Conservation (phyloP, 495 filamentous ascomycete genomes). For the Margaritispora aquatica region DNA sequence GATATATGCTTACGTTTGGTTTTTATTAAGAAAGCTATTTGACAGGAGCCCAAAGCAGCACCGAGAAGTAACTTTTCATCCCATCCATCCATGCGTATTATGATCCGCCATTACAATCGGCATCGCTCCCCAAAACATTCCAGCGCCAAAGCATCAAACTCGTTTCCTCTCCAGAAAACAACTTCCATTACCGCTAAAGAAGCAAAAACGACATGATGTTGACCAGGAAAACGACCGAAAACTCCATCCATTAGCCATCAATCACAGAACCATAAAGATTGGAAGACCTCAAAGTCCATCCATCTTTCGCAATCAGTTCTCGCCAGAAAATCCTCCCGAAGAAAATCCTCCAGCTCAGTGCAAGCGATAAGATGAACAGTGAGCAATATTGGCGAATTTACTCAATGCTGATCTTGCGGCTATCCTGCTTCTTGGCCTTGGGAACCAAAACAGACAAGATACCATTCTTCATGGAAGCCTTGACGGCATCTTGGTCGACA, state of each 20-base stretch:
- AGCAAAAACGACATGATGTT: too few relatives aligned
- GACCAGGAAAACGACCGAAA: background rate
- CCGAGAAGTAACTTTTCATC: background rate
- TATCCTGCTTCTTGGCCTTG: constrained; percentile 40
- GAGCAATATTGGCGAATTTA: constrained; percentile 7
- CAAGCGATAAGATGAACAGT: background rate
- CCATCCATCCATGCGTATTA: background rate
- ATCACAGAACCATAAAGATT: background rate
- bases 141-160: background rate
- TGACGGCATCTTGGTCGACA: constrained; percentile 73
- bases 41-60: background rate
- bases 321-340: too few relatives aligned
- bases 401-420: constrained; percentile 21
- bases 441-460: constrained; percentile 68
- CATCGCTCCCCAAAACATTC: background rate
- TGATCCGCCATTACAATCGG: background rate
- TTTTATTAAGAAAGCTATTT: background rate
- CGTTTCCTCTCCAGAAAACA: background rate
- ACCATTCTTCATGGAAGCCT: constrained; percentile 68
- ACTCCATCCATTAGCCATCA: background rate
- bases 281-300: too few relatives aligned
- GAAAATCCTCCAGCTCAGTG: background rate
- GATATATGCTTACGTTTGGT: too few relatives aligned
- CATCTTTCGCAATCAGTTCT: too few relatives aligned
- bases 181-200: too few relatives aligned